Evolutionary conservation across 2,329 filamentous ascomycete species (phyloP), one percentile per base, ranked within the genome.

Genomic region (Parafenestella ontariensis): DNA sequence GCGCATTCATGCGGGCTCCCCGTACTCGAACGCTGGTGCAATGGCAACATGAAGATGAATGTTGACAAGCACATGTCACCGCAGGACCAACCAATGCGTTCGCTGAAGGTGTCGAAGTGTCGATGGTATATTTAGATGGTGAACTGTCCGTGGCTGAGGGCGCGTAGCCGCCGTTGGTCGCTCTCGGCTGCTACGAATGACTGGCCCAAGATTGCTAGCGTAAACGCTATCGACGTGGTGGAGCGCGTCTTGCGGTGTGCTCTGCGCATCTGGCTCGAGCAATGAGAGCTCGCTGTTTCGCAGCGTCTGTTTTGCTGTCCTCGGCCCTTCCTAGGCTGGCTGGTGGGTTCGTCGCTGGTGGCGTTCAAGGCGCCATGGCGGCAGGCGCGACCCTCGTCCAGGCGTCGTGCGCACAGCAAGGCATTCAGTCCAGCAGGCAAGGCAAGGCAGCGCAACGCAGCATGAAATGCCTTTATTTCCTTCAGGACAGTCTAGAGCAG

Each of bases 201-300:
- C 33, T 66, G 68, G 66, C 54, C 52, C 3, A 47, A 52, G 36
- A 57, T 15, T 26, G 33, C 41, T 46, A 53, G 52, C 23, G 60
- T 59, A 69, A 65, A 67, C 67, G 66, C 67, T 68, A 61, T 63
- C 49, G 57, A 45, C 39, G 43, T 56, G 52, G 60, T 61, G 56
- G 53, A 58, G 57, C 50, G 52, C 48, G 60, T 61, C 34, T 61
- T 68, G 65, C 66, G 66, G 64, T 68, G 66, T 64, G 62, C 61
- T 41, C 40, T 49, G 50, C 53, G 52, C 52, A 48, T 51, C 36
- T 36, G 20, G 54, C 55, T 58, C 49, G 59, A 63, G 64, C 64
- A 70, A 71, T 69, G 64, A 65, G 64, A 43, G 58, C 36, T 52
- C 54, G 31, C 26, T 42, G 44, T 48, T 56, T 54, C 48, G 40